Evolutionary conservation across 169 alveolate genomes (phyloP), one percentile per base, ranked within the genome.

Genomic region (Hepatocystis sp.): DNA sequence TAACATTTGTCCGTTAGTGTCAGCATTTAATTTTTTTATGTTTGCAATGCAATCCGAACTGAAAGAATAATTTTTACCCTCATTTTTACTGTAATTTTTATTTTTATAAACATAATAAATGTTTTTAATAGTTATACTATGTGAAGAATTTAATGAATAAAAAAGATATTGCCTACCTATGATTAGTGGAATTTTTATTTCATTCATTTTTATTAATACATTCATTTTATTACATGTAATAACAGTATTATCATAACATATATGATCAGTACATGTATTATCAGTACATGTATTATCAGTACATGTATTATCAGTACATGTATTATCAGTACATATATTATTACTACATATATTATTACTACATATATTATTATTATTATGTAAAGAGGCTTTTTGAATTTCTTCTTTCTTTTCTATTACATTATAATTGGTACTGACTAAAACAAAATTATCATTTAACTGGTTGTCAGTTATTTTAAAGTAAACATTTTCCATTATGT

Each of bases 121-220:
- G 42, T 58, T 71, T 71, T 42, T 61, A 32, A 71, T 46, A 5
- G 86, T 71, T 71, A 71, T n/a, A 46, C 78, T 71, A 10, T 71
- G 86, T 23, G 76, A 17, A 71, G 44, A 71, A 51, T 40, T 71
- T 39, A 71, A 39, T 32, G 86, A 71, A 58, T 71, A 71, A 11
- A 71, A 13, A 11, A 71, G 76, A 44, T 71, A 71, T 39, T 56
- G 64, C 46, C 86, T 25, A 32, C 86, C 86, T 71, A 71, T 71
- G 32, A 71, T 56, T 21, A 71, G 44, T 27, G 86, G 86, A 23
- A 71, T 71, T 56, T 46, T 61, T 44, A 71, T 49, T 42, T 71
- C 76, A 25, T 71, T 71, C 52, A 71, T 36, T 71, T 71, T 71
- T 71, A 71, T 71, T 71, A 71, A 71, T 7, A 46, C 86, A 42